Evolutionary conservation across 345 rosid species (phyloP).

Genomic region (Gossypium rotundifolium): DNA sequence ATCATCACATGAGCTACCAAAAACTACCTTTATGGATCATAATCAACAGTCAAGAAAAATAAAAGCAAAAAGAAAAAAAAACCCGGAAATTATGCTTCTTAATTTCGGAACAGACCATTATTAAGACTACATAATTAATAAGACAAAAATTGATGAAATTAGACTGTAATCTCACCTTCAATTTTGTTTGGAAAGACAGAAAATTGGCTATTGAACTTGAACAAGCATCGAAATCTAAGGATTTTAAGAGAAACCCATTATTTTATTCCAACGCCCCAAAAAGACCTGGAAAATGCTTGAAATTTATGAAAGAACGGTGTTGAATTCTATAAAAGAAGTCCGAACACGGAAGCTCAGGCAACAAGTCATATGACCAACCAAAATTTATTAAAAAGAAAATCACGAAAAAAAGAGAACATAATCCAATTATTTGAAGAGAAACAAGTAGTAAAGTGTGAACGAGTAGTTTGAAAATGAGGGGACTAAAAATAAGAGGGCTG

Average conservation of each 20-base stretch:
- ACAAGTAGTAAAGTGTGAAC: neutral
- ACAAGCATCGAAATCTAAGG: neutral
- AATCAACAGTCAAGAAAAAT: neutral
- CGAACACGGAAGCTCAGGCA: slow-evolving; percentile 9
- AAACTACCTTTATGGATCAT: neutral
- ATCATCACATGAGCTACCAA: neutral
- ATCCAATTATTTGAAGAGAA: neutral
- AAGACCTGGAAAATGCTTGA: neutral
- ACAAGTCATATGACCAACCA: slow-evolving; percentile 5
- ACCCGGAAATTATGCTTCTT: neutral
- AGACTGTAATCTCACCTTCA: slow-evolving; percentile 9
- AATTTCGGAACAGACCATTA: neutral
- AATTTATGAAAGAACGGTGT: neutral
- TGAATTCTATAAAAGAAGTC: slow-evolving; percentile 8
- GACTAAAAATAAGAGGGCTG: neutral
- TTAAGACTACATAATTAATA: neutral
- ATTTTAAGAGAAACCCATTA: slow-evolving; percentile 2
- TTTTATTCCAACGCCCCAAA: neutral
- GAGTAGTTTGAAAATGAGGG: neutral
- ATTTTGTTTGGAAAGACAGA: neutral
- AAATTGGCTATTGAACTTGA: slow-evolving; percentile 4
- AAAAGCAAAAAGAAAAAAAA: neutral
- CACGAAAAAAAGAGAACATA: neutral
- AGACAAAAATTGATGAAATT: neutral
- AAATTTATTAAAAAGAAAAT: neutral